These are phyloP conservation scores for Schizothecium vesticola DNA, from an alignment of 495 filamentous ascomycete species.

Conservation along the genomic window DNA sequence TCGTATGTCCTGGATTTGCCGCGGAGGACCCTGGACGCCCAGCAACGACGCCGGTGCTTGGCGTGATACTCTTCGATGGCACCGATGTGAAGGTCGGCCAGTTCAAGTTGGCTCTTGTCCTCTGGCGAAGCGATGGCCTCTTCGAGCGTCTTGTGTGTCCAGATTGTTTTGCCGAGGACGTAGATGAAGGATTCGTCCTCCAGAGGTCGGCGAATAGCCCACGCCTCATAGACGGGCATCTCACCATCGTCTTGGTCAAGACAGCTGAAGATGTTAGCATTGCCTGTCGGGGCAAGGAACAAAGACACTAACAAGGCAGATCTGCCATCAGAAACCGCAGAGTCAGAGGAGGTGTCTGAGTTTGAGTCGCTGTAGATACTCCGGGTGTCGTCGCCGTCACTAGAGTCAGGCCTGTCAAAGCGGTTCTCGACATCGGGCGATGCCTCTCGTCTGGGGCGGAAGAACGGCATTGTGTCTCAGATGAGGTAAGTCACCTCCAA, in stretches of 20 bases:
- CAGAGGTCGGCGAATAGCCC: background rate
- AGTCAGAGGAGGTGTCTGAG: background rate
- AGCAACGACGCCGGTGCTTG: conserved; percentile 14
- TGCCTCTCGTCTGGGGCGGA: background rate
- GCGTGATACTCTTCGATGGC: conserved; percentile 15
- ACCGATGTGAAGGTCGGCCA: conserved; percentile 15
- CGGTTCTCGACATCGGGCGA: background rate
- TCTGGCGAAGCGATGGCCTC: background rate
- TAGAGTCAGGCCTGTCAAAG: background rate
- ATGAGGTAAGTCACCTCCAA: background rate
- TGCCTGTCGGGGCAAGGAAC: background rate
- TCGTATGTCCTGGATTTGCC: conserved; percentile 23
- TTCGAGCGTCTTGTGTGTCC: background rate
- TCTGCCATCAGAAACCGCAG: background rate
- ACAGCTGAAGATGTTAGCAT: conserved; percentile 6
- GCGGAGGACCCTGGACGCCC: conserved; percentile 12
- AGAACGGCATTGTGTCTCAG: background rate
- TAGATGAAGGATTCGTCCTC: background rate
- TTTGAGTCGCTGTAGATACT: background rate
- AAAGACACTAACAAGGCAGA: conserved; percentile 1
- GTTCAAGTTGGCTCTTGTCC: conserved; percentile 12
- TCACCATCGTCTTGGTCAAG: conserved; percentile 1
- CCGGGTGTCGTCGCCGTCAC: background rate
- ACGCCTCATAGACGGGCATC: conserved; percentile 13
- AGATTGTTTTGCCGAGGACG: background rate